Conservation (phyloP, 2,329 filamentous ascomycete species). For the Fusarium sacchari region DNA sequence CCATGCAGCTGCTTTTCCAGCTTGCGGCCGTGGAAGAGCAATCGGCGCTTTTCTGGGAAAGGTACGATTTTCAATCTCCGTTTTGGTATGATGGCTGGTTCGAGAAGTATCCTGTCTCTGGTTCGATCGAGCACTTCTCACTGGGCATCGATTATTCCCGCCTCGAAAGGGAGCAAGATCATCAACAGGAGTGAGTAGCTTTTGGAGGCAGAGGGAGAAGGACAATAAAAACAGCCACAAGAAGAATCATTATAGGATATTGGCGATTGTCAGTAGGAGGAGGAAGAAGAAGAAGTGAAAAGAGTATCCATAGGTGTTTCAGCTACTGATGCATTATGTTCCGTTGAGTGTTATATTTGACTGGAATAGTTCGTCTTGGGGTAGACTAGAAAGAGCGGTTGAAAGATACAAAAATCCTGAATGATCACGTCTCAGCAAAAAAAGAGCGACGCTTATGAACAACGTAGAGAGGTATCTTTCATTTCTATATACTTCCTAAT, state of each 20-base stretch:
- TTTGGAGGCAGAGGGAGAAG: neutral
- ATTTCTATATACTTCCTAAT: neutral
- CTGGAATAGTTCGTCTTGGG: no score
- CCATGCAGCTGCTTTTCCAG: neutral
- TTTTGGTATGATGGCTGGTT: constrained; percentile 11
- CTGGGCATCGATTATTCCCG: neutral
- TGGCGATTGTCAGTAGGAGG: neutral
- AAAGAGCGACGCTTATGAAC: neutral
- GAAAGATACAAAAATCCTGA: neutral
- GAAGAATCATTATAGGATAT: accelerated
- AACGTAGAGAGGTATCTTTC: neutral
- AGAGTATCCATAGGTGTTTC: neutral
- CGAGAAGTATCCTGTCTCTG: neutral
- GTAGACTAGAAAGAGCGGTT: neutral
- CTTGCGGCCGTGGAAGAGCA: neutral
- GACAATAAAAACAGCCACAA: neutral
- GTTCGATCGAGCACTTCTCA: neutral
- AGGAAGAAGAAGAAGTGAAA: neutral
- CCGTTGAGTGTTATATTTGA: no score
- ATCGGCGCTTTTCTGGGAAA: accelerated
- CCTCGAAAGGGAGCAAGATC: neutral
- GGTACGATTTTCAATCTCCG: neutral
- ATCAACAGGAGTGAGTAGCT: neutral
- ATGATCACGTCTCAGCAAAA: neutral
- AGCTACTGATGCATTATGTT: neutral